Evolutionary conservation across 2,329 filamentous ascomycete species (phyloP), one percentile per base, ranked within the genome.

Genomic region (Clonostachys rosea): DNA sequence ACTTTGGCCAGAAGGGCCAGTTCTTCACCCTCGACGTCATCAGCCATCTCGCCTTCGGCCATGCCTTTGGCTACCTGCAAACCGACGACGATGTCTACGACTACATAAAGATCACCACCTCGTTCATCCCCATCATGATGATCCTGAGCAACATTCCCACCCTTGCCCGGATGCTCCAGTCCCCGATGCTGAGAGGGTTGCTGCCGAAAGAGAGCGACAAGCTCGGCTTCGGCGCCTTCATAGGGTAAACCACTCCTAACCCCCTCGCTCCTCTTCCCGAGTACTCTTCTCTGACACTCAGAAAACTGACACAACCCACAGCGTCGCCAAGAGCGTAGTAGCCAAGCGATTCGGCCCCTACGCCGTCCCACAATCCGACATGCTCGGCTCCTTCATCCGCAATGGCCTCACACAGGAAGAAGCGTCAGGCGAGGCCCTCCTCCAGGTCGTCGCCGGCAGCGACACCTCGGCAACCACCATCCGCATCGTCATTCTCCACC

Each of bases 1-100:
- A 81, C 54, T 56, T 80, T 40, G 71, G 68, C 75, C 45, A 71
- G 67, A 75, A 76, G 50, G 66, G 70, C 5, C 74, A 78, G 40
- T 80, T 68, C 61, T 74, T 81, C 47, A 78, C 76, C 1, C 61
- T 82, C 5, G 79, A 83, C 49, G 71, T 80, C 37, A 78, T 83
- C 52, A 75, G 70, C 35, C 69, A 71, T 40, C 57, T 83, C 5
- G 73, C 74, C 0, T 74, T 81, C 42, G 78, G 78, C 11, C 55
- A 73, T 44, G 57, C 68, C 0, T 77, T 79, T 50, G 75, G 76
- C 13, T 75, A 73, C 52, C 53, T 79, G 1, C 65, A 67, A 14
- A 54, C 63, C 6, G 72, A 80, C 52, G 57, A 62, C 4, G 76
- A 80, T 50, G 64, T 72, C 0, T 74, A 71, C 52, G 68, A 67